Base-by-base conservation (phyloP, 768 basidiomycete genomes). In the Hebeloma cylindrosporum region DNA sequence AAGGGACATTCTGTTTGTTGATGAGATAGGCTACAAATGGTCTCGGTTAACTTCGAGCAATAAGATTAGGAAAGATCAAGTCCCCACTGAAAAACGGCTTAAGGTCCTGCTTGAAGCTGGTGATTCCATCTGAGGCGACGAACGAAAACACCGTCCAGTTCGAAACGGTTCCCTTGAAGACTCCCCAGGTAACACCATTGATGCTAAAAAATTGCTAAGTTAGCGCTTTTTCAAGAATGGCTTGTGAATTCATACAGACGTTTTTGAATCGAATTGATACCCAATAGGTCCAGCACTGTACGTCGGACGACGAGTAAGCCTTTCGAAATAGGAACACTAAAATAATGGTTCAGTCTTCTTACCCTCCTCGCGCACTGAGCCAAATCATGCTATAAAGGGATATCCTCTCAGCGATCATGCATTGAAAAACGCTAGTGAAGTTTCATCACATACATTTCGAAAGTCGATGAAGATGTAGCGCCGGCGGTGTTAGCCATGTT, bases 141-240 rank as follows among this genome's bases (percentile, higher is more conserved):
- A 62, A 66, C 10, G 65, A 62, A 50, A 65, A 61, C 30, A 63
- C 58, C 16, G 58, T 60, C 63, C 63, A 66, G 16, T 57, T 62
- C 10, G 49, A 45, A 5, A 66, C 63, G 9, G 54, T 60, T 38
- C 65, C 65, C 35, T 58, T 65, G 53, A 58, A 65, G 40, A 66
- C 57, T 16, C 35, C 49, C 63, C 65, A 66, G 14, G 48, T 62
- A 9, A 53, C 25, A 20, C 52, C 52, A 23, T 53, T 57, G 36
- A 57, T 40, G 40, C 55, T 43, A 18, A 18, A n/a, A 16, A 18
- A 20, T 7, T 27, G 7, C 4, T 17, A n/a, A n/a, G n/a, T 41
- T 25, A 35, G 26, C n/a, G n/a, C n/a, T n/a, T n/a, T n/a, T n/a
- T n/a, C n/a, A n/a, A n/a, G n/a, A n/a, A n/a, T n/a, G n/a, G n/a